A percentile compares a stretch with the other conserved stretches of the same genome.
phyloP scores from a whole-genome alignment of 2,329 filamentous ascomycete species.

The Alternaria consortialis region DNA sequence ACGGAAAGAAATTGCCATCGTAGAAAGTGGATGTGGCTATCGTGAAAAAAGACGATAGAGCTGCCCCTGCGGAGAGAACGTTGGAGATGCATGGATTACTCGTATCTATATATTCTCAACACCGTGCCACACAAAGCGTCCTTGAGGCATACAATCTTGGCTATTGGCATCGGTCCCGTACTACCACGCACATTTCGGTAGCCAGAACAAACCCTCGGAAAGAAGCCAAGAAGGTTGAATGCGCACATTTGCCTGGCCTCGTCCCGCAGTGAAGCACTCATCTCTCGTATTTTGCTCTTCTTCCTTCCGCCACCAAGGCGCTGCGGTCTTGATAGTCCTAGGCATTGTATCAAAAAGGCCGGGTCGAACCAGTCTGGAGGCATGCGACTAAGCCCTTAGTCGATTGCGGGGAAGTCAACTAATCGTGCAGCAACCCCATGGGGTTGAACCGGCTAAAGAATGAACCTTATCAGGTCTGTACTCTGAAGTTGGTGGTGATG shows the following conservation, averaged over 20 bases:
- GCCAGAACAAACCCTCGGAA: background rate
- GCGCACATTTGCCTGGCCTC: slow-evolving; percentile 14
- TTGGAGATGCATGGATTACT: too few species aligned
- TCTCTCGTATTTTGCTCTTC: background rate
- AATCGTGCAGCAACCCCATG: slow-evolving; percentile 7
- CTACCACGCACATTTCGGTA: background rate
- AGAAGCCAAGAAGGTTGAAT: slow-evolving; percentile 20
- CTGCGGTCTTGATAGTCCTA: slow-evolving; percentile 1
- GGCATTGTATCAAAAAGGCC: background rate
- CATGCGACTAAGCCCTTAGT: slow-evolving; percentile 8
- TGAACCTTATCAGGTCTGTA: background rate
- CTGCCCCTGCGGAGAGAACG: too few species aligned
- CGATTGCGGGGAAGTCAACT: slow-evolving; percentile 9
- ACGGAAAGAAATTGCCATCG: too few species aligned
- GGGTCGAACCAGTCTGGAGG: background rate
- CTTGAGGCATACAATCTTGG: too few species aligned
- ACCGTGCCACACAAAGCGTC: too few species aligned
- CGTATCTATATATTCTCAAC: too few species aligned
- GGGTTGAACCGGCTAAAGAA: slow-evolving; percentile 16
- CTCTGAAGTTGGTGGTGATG: background rate
- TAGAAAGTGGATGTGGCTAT: too few species aligned
- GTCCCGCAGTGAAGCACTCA: slow-evolving; percentile 12
- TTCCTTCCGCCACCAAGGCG: slow-evolving; percentile 6
- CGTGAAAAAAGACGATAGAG: too few species aligned
- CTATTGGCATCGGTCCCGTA: background rate